phyloP scores from a whole-genome alignment of 192 early-diverging fungal genomes.

The Piromyces sp. region DNA sequence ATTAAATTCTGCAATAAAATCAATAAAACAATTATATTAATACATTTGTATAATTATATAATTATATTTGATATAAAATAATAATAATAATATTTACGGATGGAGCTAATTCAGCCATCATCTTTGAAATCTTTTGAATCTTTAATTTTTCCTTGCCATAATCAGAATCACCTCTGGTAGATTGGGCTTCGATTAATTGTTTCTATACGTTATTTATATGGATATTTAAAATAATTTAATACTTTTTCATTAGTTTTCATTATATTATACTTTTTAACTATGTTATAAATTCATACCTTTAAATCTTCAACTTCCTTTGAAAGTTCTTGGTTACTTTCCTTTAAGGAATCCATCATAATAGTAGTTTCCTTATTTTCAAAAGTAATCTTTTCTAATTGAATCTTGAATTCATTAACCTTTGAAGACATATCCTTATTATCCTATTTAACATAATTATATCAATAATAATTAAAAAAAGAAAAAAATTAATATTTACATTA shows the following conservation, averaged over 20 bases:
- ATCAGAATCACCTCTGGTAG: slow-evolving; percentile 21
- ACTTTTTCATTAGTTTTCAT: neutral
- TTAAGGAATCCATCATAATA: slow-evolving; percentile 77
- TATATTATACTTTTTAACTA: neutral
- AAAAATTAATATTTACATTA: too few species aligned
- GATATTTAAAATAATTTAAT: too few species aligned
- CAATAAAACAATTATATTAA: neutral
- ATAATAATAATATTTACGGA: slow-evolving; percentile 20
- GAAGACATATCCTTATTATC: slow-evolving; percentile 56
- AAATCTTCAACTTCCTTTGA: slow-evolving; percentile 51
- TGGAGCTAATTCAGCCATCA: slow-evolving; percentile 65
- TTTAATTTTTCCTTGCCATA: slow-evolving; percentile 62
- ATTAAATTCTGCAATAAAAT: slow-evolving; percentile 33
- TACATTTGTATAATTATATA: neutral
- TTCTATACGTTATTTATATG: too few species aligned
- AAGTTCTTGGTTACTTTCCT: slow-evolving; percentile 69
- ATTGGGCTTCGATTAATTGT: slow-evolving; percentile 25
- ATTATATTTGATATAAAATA: slow-evolving; percentile 1
- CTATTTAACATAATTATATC: too few species aligned
- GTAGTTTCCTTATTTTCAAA: slow-evolving; percentile 77
- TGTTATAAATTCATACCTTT: slow-evolving; percentile 42
- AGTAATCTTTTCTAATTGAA: slow-evolving; percentile 71
- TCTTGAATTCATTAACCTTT: slow-evolving; percentile 56
- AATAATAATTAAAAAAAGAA: too few species aligned
- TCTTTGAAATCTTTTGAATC: slow-evolving; percentile 66